Evolutionary conservation across 495 filamentous ascomycete genomes (phyloP).

Genomic region (Penicillium macrosclerotiorum): DNA sequence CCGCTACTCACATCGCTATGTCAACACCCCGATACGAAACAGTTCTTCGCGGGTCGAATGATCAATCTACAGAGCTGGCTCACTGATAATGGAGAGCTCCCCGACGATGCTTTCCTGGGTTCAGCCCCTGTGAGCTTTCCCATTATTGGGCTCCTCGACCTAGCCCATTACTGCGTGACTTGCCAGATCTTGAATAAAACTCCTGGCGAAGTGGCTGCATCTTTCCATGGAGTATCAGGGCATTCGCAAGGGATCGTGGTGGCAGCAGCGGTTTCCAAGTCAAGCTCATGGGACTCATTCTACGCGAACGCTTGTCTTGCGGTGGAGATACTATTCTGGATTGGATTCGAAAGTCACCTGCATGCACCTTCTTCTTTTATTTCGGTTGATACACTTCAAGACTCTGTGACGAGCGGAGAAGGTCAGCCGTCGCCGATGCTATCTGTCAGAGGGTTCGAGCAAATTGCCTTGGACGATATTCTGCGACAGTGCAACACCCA

Average conservation of each 20-base stretch:
- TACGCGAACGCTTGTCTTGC: slow-evolving; percentile 7
- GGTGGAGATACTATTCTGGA: slow-evolving; percentile 18
- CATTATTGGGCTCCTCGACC: slow-evolving; percentile 24
- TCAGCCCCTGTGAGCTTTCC: slow-evolving; percentile 34
- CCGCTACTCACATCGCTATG: background rate
- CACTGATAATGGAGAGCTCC: slow-evolving; percentile 6
- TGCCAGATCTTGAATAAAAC: slow-evolving; percentile 22
- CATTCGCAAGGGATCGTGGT: slow-evolving; percentile 27
- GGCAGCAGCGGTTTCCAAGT: slow-evolving; percentile 18
- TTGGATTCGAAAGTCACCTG: slow-evolving; percentile 12
- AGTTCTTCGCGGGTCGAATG: background rate
- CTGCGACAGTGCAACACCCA: background rate
- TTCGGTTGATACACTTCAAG: slow-evolving; percentile 4
- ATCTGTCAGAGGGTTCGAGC: background rate
- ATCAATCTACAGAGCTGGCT: slow-evolving; percentile 23
- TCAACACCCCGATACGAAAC: background rate
- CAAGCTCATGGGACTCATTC: slow-evolving; percentile 21
- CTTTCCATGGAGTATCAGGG: too few species aligned
- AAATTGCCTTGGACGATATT: background rate
- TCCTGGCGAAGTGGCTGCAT: slow-evolving; percentile 24
- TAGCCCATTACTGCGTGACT: slow-evolving; percentile 27
- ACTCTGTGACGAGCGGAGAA: slow-evolving; percentile 26
- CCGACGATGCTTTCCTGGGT: slow-evolving; percentile 17
- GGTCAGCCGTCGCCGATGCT: slow-evolving; percentile 13
- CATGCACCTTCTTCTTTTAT: background rate